Percentiles rank a stretch among this genome's conserved stretches.
phyloP scores from a whole-genome alignment of 106 monocot species.

The Iris macrosiphon region DNA sequence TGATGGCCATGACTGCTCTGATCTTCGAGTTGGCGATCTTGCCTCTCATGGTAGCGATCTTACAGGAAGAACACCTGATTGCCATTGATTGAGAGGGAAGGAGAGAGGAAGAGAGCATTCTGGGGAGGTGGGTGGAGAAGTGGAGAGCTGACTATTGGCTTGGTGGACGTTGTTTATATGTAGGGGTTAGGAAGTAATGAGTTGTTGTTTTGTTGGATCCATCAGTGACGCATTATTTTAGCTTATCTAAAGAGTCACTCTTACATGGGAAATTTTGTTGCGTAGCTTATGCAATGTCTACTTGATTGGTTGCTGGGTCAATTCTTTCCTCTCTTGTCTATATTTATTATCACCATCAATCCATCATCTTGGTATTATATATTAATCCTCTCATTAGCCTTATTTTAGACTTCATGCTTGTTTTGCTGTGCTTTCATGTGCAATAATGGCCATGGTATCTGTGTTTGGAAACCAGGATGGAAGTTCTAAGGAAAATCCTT shows the following conservation, averaged over 20 bases:
- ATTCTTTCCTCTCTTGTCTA: conserved; percentile 2
- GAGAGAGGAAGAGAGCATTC: neutral
- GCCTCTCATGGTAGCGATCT: neutral
- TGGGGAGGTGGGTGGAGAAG: neutral
- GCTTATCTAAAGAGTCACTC: neutral
- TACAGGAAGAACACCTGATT: conserved; percentile 5
- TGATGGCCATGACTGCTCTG: conserved; percentile 13
- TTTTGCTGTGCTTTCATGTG: no score
- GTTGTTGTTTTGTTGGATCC: neutral
- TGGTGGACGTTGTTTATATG: neutral
- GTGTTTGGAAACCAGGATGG: no score
- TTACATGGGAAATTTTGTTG: neutral
- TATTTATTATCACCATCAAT: no score
- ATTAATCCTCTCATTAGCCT: neutral
- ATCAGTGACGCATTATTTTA: neutral
- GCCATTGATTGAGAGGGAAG: conserved; percentile 12
- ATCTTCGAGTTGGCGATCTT: neutral
- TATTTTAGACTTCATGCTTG: no score
- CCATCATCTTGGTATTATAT: no score
- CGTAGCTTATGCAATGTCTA: neutral
- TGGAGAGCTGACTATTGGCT: neutral
- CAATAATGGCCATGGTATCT: no score
- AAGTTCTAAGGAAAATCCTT: no score
- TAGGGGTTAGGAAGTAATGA: neutral
- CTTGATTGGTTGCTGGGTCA: conserved; percentile 4